phyloP scores from a whole-genome alignment of 345 rosid genomes.

The Citrus reticulata region DNA sequence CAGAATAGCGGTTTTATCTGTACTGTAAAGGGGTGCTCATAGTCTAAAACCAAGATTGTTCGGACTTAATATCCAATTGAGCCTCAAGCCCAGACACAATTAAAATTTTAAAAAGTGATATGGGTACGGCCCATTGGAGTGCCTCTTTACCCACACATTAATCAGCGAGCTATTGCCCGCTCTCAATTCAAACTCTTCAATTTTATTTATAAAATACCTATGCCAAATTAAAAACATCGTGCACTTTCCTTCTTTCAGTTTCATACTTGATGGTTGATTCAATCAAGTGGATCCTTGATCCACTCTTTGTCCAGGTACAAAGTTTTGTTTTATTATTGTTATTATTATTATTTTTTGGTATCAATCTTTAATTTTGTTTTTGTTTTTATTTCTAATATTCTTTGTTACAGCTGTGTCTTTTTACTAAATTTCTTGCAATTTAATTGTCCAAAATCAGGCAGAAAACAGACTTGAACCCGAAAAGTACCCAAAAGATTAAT shows the following conservation, averaged over 20 bases:
- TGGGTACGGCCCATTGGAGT: background rate
- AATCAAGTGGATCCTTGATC: constrained; percentile 5
- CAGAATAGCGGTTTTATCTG: too few relatives aligned
- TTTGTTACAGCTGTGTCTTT: background rate
- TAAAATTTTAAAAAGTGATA: too few relatives aligned
- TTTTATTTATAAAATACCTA: background rate
- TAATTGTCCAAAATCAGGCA: background rate
- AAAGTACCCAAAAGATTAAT: background rate
- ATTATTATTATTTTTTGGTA: too few relatives aligned
- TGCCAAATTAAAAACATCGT: background rate
- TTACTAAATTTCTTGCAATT: background rate
- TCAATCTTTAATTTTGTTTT: too few relatives aligned
- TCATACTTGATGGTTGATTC: background rate
- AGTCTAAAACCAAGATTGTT: too few relatives aligned
- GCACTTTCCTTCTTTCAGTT: background rate
- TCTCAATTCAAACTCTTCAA: background rate
- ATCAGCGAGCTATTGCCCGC: background rate
- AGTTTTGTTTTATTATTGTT: too few relatives aligned
- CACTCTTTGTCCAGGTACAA: constrained; percentile 5
- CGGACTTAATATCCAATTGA: too few relatives aligned
- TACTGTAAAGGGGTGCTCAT: accelerated
- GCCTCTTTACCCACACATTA: too few relatives aligned
- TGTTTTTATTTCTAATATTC: background rate
- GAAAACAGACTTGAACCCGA: background rate
- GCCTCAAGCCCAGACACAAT: too few relatives aligned